Evolutionary conservation across 2,329 filamentous ascomycete genomes (phyloP).

Genomic region (Lachnellula arida): DNA sequence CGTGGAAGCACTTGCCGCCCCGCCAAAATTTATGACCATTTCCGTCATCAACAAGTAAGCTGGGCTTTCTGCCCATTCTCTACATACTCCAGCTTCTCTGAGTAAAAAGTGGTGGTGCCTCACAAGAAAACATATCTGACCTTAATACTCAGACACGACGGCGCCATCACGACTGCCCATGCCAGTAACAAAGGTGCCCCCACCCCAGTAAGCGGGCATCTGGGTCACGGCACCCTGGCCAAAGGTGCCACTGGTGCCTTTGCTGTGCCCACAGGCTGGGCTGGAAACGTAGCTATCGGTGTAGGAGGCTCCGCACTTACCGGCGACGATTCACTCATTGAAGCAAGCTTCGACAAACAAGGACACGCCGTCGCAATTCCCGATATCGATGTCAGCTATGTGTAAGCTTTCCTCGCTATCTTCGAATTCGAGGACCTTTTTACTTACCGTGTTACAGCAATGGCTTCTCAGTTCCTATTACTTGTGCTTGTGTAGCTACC

Average conservation of each 20-base stretch:
- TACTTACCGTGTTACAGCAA: not conserved
- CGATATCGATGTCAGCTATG: conserved; percentile 2
- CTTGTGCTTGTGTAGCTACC: not conserved
- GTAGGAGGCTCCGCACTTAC: not conserved
- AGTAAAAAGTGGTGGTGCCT: too few species aligned
- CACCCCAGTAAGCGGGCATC: not conserved
- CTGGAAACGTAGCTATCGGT: not conserved
- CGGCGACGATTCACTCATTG: conserved; percentile 2
- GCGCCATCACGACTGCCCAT: too few species aligned
- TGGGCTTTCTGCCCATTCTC: too few species aligned
- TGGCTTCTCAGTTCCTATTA: conserved; percentile 2
- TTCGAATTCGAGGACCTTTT: not conserved
- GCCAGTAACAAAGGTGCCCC: not conserved
- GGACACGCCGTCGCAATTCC: not conserved
- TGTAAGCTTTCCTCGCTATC: not conserved
- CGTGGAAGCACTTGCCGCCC: too few species aligned
- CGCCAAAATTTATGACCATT: too few species aligned
- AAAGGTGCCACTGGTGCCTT: not conserved
- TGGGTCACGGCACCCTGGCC: not conserved
- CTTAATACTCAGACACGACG: too few species aligned
- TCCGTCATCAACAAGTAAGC: too few species aligned
- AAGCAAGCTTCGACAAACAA: not conserved
- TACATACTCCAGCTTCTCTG: too few species aligned
- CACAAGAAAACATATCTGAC: too few species aligned
- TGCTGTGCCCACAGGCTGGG: conserved; percentile 1